Base-by-base conservation (phyloP, 2,329 filamentous ascomycete species). In the Talaromyces islandicus region DNA sequence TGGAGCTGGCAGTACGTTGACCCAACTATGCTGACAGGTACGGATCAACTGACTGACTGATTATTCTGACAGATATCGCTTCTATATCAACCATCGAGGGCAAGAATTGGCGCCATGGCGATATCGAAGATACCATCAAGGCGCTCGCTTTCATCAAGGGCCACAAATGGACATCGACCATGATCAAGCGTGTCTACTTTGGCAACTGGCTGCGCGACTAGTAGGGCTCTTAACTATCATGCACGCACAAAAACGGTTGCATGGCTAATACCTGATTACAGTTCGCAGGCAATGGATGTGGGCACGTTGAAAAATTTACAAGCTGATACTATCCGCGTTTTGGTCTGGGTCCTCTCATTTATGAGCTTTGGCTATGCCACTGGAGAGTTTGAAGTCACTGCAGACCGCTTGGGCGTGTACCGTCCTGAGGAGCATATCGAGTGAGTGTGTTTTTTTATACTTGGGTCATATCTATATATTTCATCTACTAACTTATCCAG, bases 141-240 rank as follows among this genome's bases (percentile, higher is more conserved):
- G 89, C 86, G 6, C 77, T 93, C 65, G 85, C 88, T 30, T 92
- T 91, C 68, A 81, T 93, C 60, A 83, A 88, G 64, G 90, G 90
- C 60, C 90, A 92, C 71, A 93, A 93, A 78, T 94, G 90, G 90
- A 90, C 88, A 1, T 86, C 86, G 14, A 87, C 90, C 80, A 85
- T 90, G 76, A 82, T 93, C 57, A 88, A 89, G 75, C 83, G 89
- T 59, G 87, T 88, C 30, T 93, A 92, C 76, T 93, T 93, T 78
- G 90, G 90, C 46, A 94, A 94, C 75, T 94, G 90, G 90, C 79
- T 93, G 46, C 84, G 90, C 62, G 90, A 93, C 77, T 94, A 94
- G 74, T 77, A 62, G 67, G 74, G 69, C 21, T 29, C 25, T 29
- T 14, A 7, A 14, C 25, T 21, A 52, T 27, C 43, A 11, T 4